Percentiles rank a stretch among this genome's conserved stretches.
Evolutionary conservation across 768 basidiomycete genomes (phyloP).

Genomic region (Amanita subjunquillea): DNA sequence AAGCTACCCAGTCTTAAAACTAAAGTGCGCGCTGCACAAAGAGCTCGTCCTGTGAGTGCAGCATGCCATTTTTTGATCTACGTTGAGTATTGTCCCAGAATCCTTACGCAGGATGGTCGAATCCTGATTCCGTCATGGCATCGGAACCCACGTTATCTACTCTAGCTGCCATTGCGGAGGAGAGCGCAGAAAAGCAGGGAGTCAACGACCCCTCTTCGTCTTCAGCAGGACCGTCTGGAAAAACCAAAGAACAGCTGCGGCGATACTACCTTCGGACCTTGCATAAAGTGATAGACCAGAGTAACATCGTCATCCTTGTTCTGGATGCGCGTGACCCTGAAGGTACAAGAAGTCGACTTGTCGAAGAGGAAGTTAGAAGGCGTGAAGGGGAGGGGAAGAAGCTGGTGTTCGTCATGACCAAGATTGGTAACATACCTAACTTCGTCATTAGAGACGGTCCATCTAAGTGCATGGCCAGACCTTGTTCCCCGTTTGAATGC

Average conservation of each 20-base stretch:
- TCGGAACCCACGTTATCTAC: conserved; percentile 63
- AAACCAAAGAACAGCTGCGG: conserved; percentile 61
- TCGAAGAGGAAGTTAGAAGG: conserved; percentile 88
- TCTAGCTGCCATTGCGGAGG: conserved; percentile 40
- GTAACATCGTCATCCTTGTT: conserved; percentile 83
- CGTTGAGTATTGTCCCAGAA: conserved; percentile 1
- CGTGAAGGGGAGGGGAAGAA: conserved; percentile 85
- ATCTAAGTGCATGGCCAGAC: conserved; percentile 36
- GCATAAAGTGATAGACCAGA: conserved; percentile 88
- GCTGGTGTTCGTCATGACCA: conserved; percentile 91
- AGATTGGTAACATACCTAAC: conserved; percentile 59
- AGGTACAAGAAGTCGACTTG: conserved; percentile 82
- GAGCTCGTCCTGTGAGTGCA: conserved; percentile 27
- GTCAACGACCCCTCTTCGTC: not conserved
- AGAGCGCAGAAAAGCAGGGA: conserved; percentile 12
- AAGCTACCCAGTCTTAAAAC: conserved; percentile 67
- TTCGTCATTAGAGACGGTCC: conserved; percentile 15
- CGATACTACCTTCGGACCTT: conserved; percentile 70
- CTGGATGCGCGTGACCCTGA: conserved; percentile 94
- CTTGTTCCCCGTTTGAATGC: conserved; percentile 84
- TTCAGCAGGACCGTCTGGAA: conserved; percentile 12
- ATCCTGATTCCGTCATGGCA: conserved; percentile 61
- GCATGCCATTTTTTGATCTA: not conserved
- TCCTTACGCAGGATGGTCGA: conserved; percentile 17
- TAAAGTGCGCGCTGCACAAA: conserved; percentile 37